Evolutionary conservation across 139 green algal genomes (phyloP).

Genomic region (Nannochloris sp.): DNA sequence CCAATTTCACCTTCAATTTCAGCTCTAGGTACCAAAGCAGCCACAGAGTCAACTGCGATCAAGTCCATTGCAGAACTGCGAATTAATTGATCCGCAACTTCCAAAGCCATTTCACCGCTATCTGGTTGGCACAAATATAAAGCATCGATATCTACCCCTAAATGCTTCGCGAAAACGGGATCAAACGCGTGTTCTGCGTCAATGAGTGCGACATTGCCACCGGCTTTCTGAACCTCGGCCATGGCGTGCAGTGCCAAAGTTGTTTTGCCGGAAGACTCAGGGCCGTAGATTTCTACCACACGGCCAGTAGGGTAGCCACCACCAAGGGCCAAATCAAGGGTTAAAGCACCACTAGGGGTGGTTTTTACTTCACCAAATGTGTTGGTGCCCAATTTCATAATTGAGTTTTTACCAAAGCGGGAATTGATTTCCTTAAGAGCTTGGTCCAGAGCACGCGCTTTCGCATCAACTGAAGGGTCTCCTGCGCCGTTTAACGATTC

Average conservation of each 20-base stretch:
- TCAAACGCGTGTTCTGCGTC: constrained; percentile 96
- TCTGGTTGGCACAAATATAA: constrained; percentile 72
- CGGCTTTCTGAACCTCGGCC: constrained; percentile 67
- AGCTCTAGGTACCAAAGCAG: constrained; percentile 74
- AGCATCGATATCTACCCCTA: constrained; percentile 61
- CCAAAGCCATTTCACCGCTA: constrained; percentile 72
- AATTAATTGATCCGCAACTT: constrained; percentile 77
- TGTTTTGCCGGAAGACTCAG: constrained; percentile 91
- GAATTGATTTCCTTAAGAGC: constrained; percentile 45
- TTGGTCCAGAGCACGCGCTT: constrained; percentile 36
- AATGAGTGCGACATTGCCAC: constrained; percentile 69
- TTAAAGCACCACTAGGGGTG: constrained; percentile 69
- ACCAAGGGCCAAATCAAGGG: constrained; percentile 76
- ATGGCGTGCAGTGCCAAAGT: constrained; percentile 92
- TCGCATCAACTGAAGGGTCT: background rate
- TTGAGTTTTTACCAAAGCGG: constrained; percentile 52
- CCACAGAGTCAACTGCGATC: constrained; percentile 88
- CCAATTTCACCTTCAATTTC: constrained; percentile 95
- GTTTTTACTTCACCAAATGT: constrained; percentile 36
- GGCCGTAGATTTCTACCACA: constrained; percentile 89
- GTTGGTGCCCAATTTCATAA: constrained; percentile 54
- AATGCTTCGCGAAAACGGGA: constrained; percentile 57
- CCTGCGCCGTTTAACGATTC: background rate
- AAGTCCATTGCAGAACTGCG: constrained; percentile 66
- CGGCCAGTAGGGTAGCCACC: constrained; percentile 76